These are phyloP conservation scores for Blastomyces emzantsi DNA, from an alignment of 2,329 filamentous ascomycete genomes.

Conservation along the genomic window DNA sequence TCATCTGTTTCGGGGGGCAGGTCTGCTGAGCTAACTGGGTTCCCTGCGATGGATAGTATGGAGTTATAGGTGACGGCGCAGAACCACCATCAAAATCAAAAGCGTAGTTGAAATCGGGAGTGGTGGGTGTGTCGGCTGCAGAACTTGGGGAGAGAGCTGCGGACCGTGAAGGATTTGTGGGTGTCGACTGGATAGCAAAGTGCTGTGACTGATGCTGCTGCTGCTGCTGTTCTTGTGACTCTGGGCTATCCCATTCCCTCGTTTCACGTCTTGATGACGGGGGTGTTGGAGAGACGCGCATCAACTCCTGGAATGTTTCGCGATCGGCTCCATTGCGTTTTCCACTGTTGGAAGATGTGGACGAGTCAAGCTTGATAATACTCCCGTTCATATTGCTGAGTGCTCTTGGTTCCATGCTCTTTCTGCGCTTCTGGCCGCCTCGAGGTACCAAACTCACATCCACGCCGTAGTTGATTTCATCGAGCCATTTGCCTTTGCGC, in stretches of 20 bases:
- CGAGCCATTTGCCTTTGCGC: conserved; percentile 65
- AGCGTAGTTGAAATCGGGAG: conserved; percentile 15
- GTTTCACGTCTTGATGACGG: conserved; percentile 14
- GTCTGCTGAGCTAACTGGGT: conserved; percentile 43
- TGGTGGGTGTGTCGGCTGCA: background rate
- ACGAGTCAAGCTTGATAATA: conserved; percentile 37
- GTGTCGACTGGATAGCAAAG: background rate
- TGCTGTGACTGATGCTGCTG: no score
- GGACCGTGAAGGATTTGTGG: background rate
- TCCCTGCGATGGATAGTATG: conserved; percentile 38
- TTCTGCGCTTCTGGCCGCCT: conserved; percentile 61
- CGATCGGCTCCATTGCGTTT: conserved; percentile 24
- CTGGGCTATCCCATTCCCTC: conserved; percentile 7
- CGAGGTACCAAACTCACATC: conserved; percentile 60
- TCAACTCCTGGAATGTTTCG: conserved; percentile 27
- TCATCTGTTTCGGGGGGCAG: conserved; percentile 45
- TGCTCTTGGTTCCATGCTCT: conserved; percentile 70
- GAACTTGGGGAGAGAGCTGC: background rate
- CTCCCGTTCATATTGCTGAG: conserved; percentile 61
- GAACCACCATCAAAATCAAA: conserved; percentile 31
- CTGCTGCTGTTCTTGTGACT: conserved; percentile 7
- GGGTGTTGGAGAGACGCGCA: conserved; percentile 27
- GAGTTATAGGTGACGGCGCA: conserved; percentile 38
- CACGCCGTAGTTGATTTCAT: conserved; percentile 60
- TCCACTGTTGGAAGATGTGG: conserved; percentile 23